Evolutionary conservation across 164 flowering plant genomes (phyloP).

Genomic region (Macadamia tetraphylla): DNA sequence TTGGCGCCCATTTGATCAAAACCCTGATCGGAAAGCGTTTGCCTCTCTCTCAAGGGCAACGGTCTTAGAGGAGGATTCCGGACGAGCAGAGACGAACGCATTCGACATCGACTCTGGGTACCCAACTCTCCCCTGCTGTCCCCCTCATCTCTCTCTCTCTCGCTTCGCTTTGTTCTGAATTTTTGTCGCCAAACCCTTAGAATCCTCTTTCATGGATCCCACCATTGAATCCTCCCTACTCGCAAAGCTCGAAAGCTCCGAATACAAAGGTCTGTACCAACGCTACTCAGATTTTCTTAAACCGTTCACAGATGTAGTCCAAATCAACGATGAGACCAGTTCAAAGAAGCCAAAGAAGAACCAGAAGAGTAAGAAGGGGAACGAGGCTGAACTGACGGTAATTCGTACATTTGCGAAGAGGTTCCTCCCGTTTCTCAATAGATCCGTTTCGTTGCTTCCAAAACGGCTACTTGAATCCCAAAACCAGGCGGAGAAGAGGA

Average conservation of each 20-base stretch:
- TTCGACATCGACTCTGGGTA: too few relatives aligned
- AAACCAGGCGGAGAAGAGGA: constrained; percentile 13
- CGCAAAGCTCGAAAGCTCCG: constrained; percentile 15
- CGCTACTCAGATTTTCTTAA: constrained; percentile 12
- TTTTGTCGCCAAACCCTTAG: too few relatives aligned
- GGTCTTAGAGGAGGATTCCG: too few relatives aligned
- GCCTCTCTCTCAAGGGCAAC: too few relatives aligned
- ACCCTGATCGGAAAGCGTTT: too few relatives aligned
- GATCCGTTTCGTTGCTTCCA: constrained; percentile 49
- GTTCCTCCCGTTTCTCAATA: constrained; percentile 59
- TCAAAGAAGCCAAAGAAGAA: constrained; percentile 10
- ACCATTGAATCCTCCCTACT: constrained; percentile 19
- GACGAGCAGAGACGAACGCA: too few relatives aligned
- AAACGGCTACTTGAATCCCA: constrained; percentile 38
- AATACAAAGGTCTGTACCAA: constrained; percentile 13
- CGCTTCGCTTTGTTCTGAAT: too few relatives aligned
- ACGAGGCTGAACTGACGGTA: constrained; percentile 6
- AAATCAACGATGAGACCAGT: background rate
- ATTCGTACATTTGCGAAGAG: constrained; percentile 70
- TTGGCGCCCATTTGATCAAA: too few relatives aligned
- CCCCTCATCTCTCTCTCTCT: too few relatives aligned
- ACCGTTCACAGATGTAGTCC: constrained; percentile 18
- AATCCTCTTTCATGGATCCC: constrained; percentile 9
- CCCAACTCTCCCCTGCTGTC: too few relatives aligned
- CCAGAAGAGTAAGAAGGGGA: constrained; percentile 6